Base-by-base conservation (phyloP, 257 asterid species). In the Capsicum pubescens region DNA sequence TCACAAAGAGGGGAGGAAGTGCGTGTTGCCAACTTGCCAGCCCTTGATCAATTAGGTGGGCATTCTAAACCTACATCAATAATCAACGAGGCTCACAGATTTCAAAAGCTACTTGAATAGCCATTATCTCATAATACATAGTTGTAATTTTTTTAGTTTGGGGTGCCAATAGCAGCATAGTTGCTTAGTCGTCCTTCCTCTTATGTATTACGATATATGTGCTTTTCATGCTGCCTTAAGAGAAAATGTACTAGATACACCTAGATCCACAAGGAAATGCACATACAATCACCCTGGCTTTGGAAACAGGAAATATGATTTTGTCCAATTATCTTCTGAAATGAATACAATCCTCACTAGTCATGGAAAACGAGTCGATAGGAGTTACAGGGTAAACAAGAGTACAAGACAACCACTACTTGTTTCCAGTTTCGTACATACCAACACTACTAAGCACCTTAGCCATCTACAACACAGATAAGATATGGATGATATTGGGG, bases 261-360 rank as follows among this genome's bases (percentile, higher is more conserved):
- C 80, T 74, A 19, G 61, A 74, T 50, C n/a, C 80, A 46, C 59
- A 72, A 48, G 59, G n/a, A 71, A 71, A 71, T 71, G 36, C 36
- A 71, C 57, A 71, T 71, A 71, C n/a, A n/a, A 52, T 76, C 64
- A 52, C 48, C 48, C 50, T 12, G 44, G 80, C 50, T 14, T 8
- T 54, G 44, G 12, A 54, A 32, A 39, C 44, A 39, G 76, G 76
- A 68, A 68, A 68, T 3, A 39, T 36, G 7, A 4, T 7, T 68
- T 36, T 68, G 72, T 66, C 46, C 12, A 68, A 39, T 39, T 3
- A 39, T 39, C 44, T 39, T 39, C 4, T 4, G 44, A 39, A 39
- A 39, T 39, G 44, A 39, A 39, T 39, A 39, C 3, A 39, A 39
- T 39, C 44, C 44, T 39, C 44, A 39, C 44, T 3, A 39, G 44